Percentiles rank a stretch among this genome's conserved stretches.
phyloP scores from a whole-genome alignment of 768 basidiomycete species.

The Boletus sensibilis region DNA sequence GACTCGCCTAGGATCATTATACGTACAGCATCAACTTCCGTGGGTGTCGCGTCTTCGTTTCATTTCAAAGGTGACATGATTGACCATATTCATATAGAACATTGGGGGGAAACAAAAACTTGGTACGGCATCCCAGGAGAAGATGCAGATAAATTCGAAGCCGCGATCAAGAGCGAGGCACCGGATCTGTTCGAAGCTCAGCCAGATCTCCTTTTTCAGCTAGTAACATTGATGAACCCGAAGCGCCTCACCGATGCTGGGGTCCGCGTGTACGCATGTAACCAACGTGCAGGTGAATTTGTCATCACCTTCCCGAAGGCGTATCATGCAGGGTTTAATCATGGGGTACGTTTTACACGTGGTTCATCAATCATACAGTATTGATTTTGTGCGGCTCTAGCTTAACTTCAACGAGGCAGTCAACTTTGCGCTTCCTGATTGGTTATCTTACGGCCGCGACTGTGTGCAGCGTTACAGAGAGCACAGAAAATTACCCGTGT shows the following conservation, averaged over 20 bases:
- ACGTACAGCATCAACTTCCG: slow-evolving; percentile 95
- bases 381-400: slow-evolving; percentile 44
- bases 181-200: slow-evolving; percentile 98
- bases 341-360: slow-evolving; percentile 69
- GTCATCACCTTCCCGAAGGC: slow-evolving; percentile 98
- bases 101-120: slow-evolving; percentile 99
- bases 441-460: slow-evolving; percentile 83
- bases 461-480: slow-evolving; percentile 90
- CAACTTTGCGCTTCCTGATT: slow-evolving; percentile 96
- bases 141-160: slow-evolving; percentile 94
- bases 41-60: slow-evolving; percentile 41
- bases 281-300: slow-evolving; percentile 96
- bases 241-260: slow-evolving; percentile 81
- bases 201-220: slow-evolving; percentile 94
- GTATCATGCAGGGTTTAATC: slow-evolving; percentile 98
- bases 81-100: slow-evolving; percentile 57
- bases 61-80: slow-evolving; percentile 23
- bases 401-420: slow-evolving; percentile 99
- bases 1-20: slow-evolving; percentile 78
- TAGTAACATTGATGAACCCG: slow-evolving; percentile 97
- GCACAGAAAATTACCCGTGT: slow-evolving; percentile 91
- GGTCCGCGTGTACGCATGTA: slow-evolving; percentile 90
- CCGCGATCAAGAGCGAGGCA: slow-evolving; percentile 91
- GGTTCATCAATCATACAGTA: slow-evolving; percentile 21
- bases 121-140: slow-evolving; percentile 99